phyloP scores from a whole-genome alignment of 345 rosid species.

The Gossypium thurberi region DNA sequence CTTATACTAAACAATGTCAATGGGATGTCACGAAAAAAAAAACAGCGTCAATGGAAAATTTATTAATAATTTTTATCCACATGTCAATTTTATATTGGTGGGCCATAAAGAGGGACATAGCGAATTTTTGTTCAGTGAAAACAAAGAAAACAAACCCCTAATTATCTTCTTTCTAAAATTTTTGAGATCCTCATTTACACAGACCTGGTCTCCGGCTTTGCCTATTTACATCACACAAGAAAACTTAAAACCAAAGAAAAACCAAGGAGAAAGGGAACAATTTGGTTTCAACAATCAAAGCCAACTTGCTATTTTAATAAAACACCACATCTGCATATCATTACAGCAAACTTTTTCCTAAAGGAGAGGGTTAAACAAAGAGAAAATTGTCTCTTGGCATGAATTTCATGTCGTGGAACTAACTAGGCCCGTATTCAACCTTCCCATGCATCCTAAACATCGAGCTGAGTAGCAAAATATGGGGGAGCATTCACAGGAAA shows the following conservation, averaged over 20 bases:
- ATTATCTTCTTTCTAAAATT: neutral
- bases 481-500: conserved; percentile 31
- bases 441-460: neutral
- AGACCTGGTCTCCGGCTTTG: conserved; percentile 2
- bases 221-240: neutral
- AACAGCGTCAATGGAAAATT: too few relatives aligned
- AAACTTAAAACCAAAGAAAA: neutral
- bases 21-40: too few relatives aligned
- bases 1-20: too few relatives aligned
- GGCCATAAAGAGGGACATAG: too few relatives aligned
- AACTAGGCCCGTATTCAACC: neutral
- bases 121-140: too few relatives aligned
- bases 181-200: neutral
- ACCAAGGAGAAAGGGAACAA: neutral
- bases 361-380: conserved; percentile 21
- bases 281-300: neutral
- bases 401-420: neutral
- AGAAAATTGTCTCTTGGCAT: conserved; percentile 18
- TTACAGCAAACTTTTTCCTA: conserved; percentile 13
- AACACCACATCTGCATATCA: conserved; percentile 6
- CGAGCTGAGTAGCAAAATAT: neutral
- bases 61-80: too few relatives aligned
- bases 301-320: conserved; percentile 1
- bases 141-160: too few relatives aligned
- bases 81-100: too few relatives aligned